Evolutionary conservation across 306 rosid species (phyloP), one percentile per base, ranked within the genome.

Genomic region (Medicago ruthenica): DNA sequence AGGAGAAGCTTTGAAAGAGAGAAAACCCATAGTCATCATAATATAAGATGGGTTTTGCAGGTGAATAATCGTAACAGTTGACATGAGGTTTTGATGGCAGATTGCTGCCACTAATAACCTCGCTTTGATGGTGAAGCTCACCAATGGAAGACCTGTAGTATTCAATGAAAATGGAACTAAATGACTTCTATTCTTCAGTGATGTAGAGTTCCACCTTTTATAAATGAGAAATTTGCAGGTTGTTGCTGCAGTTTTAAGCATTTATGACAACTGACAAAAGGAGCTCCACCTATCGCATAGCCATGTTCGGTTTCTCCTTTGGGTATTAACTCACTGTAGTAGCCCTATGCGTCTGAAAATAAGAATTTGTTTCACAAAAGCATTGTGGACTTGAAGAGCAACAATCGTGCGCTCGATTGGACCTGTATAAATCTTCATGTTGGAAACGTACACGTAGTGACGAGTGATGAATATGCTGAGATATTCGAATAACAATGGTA

Each of bases 231-330:
- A 80, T 96, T 89, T 7, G 88, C 92, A 47, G 99, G 99, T 18
- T 92, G 69, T 77, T 82, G 97, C 69, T 90, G 85, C 9, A 86
- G 85, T 15, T 67, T 79, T 22, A 47, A 85, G 85, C 99, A 96
- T 51, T 88, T 86, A 58, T 68, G 82, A 83, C 98, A 96, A 76
- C 88, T 80, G 70, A 92, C 42, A 70, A 96, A 77, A 73, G 99
- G 99, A 51, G 99, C 92, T 42, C 89, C 99, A 67, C 97, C 94
- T 6, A 90, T 58, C 84, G 79, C 87, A 87, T 92, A n/a, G 70
- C 81, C 70, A 75, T 40, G 77, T 51, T 83, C 14, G 53, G 80
- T 79, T 81, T 84, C 86, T 87, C 92, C 70, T 89, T 77, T 51
- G 20, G 60, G 74, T 82, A 75, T 79, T 71, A 85, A 78, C 80